These are phyloP conservation scores for Acanthamoeba lenticulata DNA, from an alignment of 208 protist genomes.

Conservation along the genomic window DNA sequence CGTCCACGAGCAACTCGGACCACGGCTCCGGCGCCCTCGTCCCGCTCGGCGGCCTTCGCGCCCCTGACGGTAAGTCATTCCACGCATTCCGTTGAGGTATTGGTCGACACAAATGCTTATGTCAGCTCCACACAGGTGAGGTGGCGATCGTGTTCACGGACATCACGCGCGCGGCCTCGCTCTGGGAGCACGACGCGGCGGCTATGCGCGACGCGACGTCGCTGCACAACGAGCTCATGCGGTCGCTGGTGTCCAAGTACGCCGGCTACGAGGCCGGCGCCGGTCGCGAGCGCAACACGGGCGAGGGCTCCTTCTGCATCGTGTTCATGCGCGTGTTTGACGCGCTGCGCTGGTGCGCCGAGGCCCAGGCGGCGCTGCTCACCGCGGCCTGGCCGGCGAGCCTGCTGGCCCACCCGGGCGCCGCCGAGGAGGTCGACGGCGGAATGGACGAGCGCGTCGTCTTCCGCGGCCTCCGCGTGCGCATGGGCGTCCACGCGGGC, in stretches of 20 bases:
- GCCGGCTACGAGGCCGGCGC: not conserved
- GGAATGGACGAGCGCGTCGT: not conserved
- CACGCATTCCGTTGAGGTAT: too few relatives aligned
- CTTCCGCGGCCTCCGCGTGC: conserved; percentile 79
- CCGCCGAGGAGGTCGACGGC: not conserved
- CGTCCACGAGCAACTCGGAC: not conserved
- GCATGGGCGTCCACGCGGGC: conserved; percentile 82
- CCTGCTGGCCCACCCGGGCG: not conserved
- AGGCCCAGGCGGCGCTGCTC: not conserved
- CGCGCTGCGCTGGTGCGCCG: not conserved
- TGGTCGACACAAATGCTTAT: too few relatives aligned
- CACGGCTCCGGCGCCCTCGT: not conserved
- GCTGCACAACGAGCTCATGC: not conserved
- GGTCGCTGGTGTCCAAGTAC: not conserved
- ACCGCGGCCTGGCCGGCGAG: not conserved
- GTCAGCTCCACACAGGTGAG: not conserved
- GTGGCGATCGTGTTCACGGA: not conserved
- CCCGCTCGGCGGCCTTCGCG: too few relatives aligned
- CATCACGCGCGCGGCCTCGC: not conserved
- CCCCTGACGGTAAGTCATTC: too few relatives aligned
- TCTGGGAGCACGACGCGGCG: not conserved
- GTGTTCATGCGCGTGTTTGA: not conserved
- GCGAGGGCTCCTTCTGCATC: not conserved
- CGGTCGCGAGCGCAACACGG: not conserved
- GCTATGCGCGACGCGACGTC: not conserved